These are phyloP conservation scores for Murraya paniculata DNA, from an alignment of 345 rosid species.

Conservation along the genomic window DNA sequence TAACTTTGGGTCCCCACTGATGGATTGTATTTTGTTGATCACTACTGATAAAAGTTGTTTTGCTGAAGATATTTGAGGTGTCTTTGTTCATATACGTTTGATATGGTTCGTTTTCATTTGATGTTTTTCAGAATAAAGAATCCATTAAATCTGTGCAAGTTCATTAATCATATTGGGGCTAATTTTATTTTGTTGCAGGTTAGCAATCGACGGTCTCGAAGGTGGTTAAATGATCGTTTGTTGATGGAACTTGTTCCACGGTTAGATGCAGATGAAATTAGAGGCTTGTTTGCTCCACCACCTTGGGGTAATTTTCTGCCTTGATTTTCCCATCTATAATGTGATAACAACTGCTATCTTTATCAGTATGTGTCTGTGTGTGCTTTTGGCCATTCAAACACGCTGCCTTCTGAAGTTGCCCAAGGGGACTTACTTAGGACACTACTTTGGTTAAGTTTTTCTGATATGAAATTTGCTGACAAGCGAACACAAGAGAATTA, in stretches of 20 bases:
- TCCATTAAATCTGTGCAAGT: background rate
- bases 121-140: background rate
- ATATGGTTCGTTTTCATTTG: background rate
- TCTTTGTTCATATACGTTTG: background rate
- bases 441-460: background rate
- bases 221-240: slow-evolving; percentile 89
- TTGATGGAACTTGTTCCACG: slow-evolving; percentile 98
- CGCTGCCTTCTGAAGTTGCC: background rate
- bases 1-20: background rate
- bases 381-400: background rate
- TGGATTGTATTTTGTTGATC: background rate
- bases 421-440: background rate
- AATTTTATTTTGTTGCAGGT: slow-evolving; percentile 41
- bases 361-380: background rate
- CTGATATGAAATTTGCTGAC: background rate
- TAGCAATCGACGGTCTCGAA: slow-evolving; percentile 77
- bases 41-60: background rate
- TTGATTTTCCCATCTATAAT: background rate
- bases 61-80: background rate
- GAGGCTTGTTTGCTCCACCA: slow-evolving; percentile 98
- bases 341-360: background rate
- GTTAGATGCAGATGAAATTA: slow-evolving; percentile 77
- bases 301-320: slow-evolving; percentile 73
- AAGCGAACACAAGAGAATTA: background rate
- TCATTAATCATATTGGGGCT: background rate